Base-by-base conservation (phyloP, 176 grass and related monocot genomes). In the Tillandsia leiboldiana region DNA sequence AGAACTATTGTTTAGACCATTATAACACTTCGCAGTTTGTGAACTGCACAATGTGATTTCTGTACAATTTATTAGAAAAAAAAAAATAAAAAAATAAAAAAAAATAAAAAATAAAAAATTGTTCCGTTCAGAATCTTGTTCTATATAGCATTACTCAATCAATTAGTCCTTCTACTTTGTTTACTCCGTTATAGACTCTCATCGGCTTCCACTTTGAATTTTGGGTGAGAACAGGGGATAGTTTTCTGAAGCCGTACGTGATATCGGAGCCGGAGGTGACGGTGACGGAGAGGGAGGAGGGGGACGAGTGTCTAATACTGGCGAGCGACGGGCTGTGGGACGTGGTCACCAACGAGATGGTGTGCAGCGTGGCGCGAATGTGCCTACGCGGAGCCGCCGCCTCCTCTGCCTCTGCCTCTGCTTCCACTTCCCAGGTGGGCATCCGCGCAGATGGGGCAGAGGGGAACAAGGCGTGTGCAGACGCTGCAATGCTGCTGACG, bases 261-360 rank as follows among this genome's bases (percentile, higher is more conserved):
- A 86, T 71, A 50, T 69, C 94, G 53, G 94, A 93, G 64, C 90
- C 90, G 18, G 94, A 93, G 84, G 94, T 93, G 42, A 88, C 94
- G 0, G 66, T 99, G 72, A 88, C 84, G 14, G 87, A 90, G 67
- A 88, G 90, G 75, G 81, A 70, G 50, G 79, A 93, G 5, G 84
- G 69, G 1, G 90, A 99, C 51, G 90, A 99, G 68, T 99, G 87
- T 68, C 80, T 99, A 77, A 99, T 99, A 64, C 80, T 99, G 51
- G 90, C 90, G 1, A 93, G 90, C 77, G 94, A 99, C 71, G 94
- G 94, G 51, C 82, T 99, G 51, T 99, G 90, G 90, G 94, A 99
- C 72, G 94, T 99, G 47, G 82, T 99, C 49, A 86, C 72, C 68
- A 99, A 93, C 77, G 82, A 93, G 82, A 99, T 83, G 82, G 90